Percentiles rank a stretch among this genome's conserved stretches.
These are phyloP conservation scores for Penicillium malachiteum DNA, from an alignment of 495 filamentous ascomycete genomes.

Conservation along the genomic window DNA sequence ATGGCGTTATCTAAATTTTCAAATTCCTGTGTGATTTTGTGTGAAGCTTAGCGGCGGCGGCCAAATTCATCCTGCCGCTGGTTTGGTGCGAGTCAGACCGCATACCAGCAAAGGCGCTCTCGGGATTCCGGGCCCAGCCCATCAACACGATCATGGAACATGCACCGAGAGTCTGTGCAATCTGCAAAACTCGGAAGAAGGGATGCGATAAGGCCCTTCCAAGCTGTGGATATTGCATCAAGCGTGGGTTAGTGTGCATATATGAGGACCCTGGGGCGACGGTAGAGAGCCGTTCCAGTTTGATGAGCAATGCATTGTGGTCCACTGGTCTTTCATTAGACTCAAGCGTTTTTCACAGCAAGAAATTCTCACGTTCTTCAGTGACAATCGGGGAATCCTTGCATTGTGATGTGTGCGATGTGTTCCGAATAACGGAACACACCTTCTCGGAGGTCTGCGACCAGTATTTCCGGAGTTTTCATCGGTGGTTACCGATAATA, in stretches of 20 bases:
- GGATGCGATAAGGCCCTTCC: conserved; percentile 38
- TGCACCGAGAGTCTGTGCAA: conserved; percentile 18
- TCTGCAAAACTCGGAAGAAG: conserved; percentile 36
- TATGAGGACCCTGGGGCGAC: conserved; percentile 6
- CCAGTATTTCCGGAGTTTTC: background rate
- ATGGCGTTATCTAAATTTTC: background rate
- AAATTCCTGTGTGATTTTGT: background rate
- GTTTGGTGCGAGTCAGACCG: background rate
- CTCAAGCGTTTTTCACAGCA: background rate
- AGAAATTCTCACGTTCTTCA: background rate
- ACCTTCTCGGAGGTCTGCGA: conserved; percentile 4
- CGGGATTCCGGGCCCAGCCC: no score
- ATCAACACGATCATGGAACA: background rate
- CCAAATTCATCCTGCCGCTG: no score
- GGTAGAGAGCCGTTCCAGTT: background rate
- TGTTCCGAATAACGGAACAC: conserved; percentile 24
- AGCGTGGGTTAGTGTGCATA: conserved; percentile 12
- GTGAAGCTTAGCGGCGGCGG: background rate
- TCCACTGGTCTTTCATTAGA: background rate
- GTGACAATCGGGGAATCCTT: background rate
- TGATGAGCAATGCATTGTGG: background rate
- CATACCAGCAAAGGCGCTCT: background rate
- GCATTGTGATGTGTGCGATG: conserved; percentile 2
- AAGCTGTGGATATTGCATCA: conserved; percentile 28
- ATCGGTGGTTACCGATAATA: conserved; percentile 4